phyloP scores from a whole-genome alignment of 805 yeast genomes.

The Debaryomyces castellii region DNA sequence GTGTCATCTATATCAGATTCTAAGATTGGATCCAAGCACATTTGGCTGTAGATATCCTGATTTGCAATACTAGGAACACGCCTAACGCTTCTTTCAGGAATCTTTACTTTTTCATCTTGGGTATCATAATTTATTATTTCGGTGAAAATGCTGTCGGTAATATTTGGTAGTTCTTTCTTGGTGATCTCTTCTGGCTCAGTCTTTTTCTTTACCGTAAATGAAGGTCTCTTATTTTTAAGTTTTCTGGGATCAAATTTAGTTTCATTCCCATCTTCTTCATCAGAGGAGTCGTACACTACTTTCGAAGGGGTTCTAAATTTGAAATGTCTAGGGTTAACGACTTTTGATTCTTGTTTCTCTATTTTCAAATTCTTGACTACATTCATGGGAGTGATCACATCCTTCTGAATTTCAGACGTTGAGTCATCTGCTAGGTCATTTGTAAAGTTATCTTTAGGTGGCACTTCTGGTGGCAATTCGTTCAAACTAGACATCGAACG shows the following conservation, averaged over 20 bases:
- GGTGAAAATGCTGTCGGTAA: background rate
- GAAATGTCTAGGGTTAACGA: background rate
- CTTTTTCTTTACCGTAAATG: background rate
- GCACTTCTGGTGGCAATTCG: conserved; percentile 2
- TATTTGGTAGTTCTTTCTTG: background rate
- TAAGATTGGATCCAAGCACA: conserved; percentile 39
- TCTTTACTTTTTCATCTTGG: background rate
- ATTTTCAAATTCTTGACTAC: too few relatives aligned
- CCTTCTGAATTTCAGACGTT: background rate
- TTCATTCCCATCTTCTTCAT: conserved; percentile 15
- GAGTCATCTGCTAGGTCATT: background rate
- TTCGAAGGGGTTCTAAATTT: conserved; percentile 7
- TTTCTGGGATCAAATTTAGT: conserved; percentile 21
- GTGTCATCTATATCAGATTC: conserved; percentile 30
- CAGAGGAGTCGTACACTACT: conserved; percentile 14
- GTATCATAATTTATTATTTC: background rate
- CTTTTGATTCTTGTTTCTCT: background rate
- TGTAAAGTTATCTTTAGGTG: background rate
- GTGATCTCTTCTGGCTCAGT: background rate
- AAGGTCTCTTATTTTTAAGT: conserved; percentile 1
- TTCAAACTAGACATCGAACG: conserved; percentile 13
- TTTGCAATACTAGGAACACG: conserved; percentile 13
- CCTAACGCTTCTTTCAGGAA: background rate
- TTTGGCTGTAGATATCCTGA: conserved; percentile 22
- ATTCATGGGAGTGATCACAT: too few relatives aligned